phyloP scores from a whole-genome alignment of 2,329 filamentous ascomycete genomes.

The Fonsecaea multimorphosa region DNA sequence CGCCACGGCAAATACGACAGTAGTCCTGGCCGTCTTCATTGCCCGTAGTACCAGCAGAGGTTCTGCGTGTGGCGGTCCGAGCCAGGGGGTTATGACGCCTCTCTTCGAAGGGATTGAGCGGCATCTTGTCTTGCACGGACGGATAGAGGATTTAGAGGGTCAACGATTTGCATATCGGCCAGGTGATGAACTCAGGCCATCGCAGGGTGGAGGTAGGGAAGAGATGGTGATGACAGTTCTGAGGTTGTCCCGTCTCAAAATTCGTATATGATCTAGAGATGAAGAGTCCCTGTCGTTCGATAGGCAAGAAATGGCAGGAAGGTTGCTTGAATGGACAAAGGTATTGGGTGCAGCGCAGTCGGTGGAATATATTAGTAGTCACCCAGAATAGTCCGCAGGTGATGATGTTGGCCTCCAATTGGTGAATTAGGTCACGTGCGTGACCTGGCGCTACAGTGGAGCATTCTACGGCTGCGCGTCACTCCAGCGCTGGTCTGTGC shows the following conservation, averaged over 20 bases:
- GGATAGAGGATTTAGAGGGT: not conserved
- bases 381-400: not conserved
- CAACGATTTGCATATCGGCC: slow-evolving; percentile 16
- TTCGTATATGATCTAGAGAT: not conserved
- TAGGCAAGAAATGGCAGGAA: not conserved
- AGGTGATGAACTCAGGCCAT: slow-evolving; percentile 13
- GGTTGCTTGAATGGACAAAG: not conserved
- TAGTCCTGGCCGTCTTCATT: slow-evolving; percentile 68
- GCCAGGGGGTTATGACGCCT: slow-evolving; percentile 13
- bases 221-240: slow-evolving; percentile 1
- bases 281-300: not conserved
- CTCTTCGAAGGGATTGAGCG: slow-evolving; percentile 22
- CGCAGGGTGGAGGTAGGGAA: not conserved
- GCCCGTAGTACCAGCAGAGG: slow-evolving; percentile 22
- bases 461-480: not conserved
- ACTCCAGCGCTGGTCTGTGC: not conserved
- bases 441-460: not conserved
- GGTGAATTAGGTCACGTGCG: not conserved
- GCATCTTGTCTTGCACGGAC: slow-evolving; percentile 28
- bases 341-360: not conserved
- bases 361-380: not conserved
- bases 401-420: slow-evolving; percentile 1
- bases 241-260: not conserved
- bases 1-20: slow-evolving; percentile 96
- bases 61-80: slow-evolving; percentile 11